Evolutionary conservation across 331 rosid genomes (phyloP), one percentile per base, ranked within the genome.

Genomic region (Stylosanthes scabra): DNA sequence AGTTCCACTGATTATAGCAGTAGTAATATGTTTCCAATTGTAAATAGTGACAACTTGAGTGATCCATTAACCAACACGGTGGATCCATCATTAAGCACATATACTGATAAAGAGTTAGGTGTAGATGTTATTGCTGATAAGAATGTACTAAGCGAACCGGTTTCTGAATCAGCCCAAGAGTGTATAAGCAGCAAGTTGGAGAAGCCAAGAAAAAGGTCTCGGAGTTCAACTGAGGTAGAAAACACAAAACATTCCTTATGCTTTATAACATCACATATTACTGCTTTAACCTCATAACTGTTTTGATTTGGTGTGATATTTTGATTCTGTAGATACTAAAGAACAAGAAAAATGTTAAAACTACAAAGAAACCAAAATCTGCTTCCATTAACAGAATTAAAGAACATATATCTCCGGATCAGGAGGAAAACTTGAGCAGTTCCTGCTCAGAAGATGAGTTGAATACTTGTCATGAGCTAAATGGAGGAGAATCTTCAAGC

Each of bases 381-480:
- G 80, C 51, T 27, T 79, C 66, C 7, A 42, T 11, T 8, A 85
- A 81, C 80, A 82, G 82, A 70, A 59, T 34, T 12, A 90, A 87
- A 60, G 89, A 85, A 68, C 82, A 79, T 52, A 74, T 60, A 15
- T 76, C 78, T 54, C 63, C 14, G 8, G 86, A 69, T 46, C 82
- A 75, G 59, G 77, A 85, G 68, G 89, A 78, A 79, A 84, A 78
- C 80, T 89, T 85, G 28, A 86, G 93, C 73, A 71, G 72, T 68
- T 84, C 86, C 81, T 79, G 82, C 80, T 91, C 91, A n/a, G 91
- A 81, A 63, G 95, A 91, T 79, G 97, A 91, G 1, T 80, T 88
- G 72, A 79, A 63, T 62, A 80, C 68, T 62, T 88, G 81, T 50
- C 89, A 55, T 70, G 93, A 87, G 59, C 59, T 69, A 39, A 84